These are phyloP conservation scores for Penium margaritaceum DNA, from an alignment of 139 green algal genomes.

Conservation along the genomic window DNA sequence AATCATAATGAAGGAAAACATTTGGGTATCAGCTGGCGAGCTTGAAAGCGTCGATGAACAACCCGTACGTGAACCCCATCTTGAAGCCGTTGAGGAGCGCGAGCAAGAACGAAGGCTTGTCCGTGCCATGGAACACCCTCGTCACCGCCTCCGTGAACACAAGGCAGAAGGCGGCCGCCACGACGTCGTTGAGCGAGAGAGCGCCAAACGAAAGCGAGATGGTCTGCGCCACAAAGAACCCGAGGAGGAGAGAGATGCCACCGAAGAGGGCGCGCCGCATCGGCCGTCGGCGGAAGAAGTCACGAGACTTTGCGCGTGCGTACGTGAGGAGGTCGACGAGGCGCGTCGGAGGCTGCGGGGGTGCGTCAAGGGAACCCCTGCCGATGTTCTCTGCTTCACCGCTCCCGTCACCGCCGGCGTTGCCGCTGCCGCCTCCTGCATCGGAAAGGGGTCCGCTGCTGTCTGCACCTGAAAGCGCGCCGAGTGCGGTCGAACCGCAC, in stretches of 20 bases:
- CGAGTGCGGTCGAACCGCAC: no score
- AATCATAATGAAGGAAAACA: no score
- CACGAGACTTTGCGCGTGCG: no score
- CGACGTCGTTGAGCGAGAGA: conserved; percentile 33
- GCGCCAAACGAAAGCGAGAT: conserved; percentile 38
- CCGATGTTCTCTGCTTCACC: no score
- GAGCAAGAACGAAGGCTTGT: conserved; percentile 14
- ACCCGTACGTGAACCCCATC: conserved; percentile 38
- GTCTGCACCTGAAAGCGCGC: no score
- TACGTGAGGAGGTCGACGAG: no score
- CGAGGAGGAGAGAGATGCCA: conserved; percentile 21
- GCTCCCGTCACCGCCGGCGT: no score
- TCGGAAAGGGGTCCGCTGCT: no score
- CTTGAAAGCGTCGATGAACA: conserved; percentile 45
- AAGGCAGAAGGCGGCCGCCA: conserved; percentile 20
- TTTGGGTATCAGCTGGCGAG: conserved; percentile 44
- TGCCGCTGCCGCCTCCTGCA: no score
- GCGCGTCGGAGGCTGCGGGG: no score
- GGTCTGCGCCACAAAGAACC: conserved; percentile 37
- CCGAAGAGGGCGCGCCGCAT: conserved; percentile 11
- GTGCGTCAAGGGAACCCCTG: no score
- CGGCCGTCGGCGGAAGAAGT: no score
- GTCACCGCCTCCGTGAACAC: conserved; percentile 37
- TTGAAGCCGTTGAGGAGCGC: conserved; percentile 41
- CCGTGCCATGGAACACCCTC: conserved; percentile 16